Conservation (phyloP, 169 alveolate genomes). For the Plasmodium gallinaceum region DNA sequence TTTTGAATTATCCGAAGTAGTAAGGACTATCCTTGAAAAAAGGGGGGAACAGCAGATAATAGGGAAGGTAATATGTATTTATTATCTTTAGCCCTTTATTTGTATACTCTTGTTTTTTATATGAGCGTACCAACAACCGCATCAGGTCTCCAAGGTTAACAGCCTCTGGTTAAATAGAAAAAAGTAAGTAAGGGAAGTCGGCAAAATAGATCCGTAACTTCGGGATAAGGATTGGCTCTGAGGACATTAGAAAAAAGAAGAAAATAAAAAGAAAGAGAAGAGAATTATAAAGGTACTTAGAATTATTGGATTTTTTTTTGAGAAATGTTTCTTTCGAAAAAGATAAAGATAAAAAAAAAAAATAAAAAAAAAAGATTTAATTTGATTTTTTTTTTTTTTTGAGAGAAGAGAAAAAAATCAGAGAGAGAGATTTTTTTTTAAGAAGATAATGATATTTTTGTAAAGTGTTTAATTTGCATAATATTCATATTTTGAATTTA, state of each 20-base stretch:
- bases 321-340: too few species aligned
- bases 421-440: too few species aligned
- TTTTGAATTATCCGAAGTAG: slow-evolving; percentile 49
- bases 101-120: slow-evolving; percentile 76
- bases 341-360: too few species aligned
- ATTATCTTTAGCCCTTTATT: not conserved
- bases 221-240: slow-evolving; percentile 96
- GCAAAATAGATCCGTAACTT: slow-evolving; percentile 94
- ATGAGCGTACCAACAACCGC: slow-evolving; percentile 96
- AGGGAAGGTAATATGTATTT: not conserved
- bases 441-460: too few species aligned
- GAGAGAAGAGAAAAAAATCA: too few species aligned
- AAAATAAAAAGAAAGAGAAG: slow-evolving; percentile 78
- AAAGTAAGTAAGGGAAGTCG: slow-evolving; percentile 95
- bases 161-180: slow-evolving; percentile 94
- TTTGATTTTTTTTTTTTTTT: too few species aligned
- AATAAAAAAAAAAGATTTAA: too few species aligned
- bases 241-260: slow-evolving; percentile 88
- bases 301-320: too few species aligned
- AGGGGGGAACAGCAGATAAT: slow-evolving; percentile 46
- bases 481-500: too few species aligned
- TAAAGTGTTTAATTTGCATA: too few species aligned
- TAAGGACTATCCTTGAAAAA: slow-evolving; percentile 73
- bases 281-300: too few species aligned
- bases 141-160: slow-evolving; percentile 95